Evolutionary conservation across 2,329 filamentous ascomycete genomes (phyloP), one percentile per base, ranked within the genome.

Genomic region (Neoscytalidium dimidiatum): DNA sequence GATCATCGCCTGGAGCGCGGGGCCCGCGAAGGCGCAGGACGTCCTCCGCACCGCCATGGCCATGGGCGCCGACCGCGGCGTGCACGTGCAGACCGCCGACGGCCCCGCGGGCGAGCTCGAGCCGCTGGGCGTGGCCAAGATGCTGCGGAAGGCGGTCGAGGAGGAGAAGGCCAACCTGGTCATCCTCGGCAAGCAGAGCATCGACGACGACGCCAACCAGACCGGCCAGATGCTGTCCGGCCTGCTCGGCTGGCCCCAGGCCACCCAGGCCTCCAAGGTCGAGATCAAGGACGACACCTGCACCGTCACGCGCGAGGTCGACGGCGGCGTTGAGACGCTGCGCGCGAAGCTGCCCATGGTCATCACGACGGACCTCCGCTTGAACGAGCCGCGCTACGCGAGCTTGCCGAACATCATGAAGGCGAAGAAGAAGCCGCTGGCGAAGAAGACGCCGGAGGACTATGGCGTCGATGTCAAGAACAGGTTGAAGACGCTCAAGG

Each of bases 341-440:
- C 86, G 85, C 78, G 89, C 92, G 1, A 92, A 90, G 83, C 81
- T 99, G 79, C 95, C 95, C 0, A 89, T 98, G 88, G 83, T 99
- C 61, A 91, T 99, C 72, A 99, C 95, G 67, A 97, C 95, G 67
- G 95, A 99, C 83, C 79, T 99, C 81, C 84, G 95, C 61, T 82
- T 99, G 78, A 99, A 99, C 76, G 92, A 96, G 86, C 95, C 95
- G 66, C 85, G 95, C 69, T 99, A 97, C 78, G 95, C 94, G 23
- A 97, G 88, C 79, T 79, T 99, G 86, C 94, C 94, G 58, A 98
- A 98, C 77, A 98, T 99, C 70, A 99, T 99, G 95, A 99, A 98
- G 90, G 95, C 95, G 62, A 99, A 99, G 91, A 99, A 98, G 91
- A 99, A 99, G 90, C 92, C 92, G 75, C 75, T 99, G 72, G 92